A percentile compares a stretch with the other conserved stretches of the same genome.
Evolutionary conservation across 768 basidiomycete genomes (phyloP).

Genomic region (Kwoniella europaea): DNA sequence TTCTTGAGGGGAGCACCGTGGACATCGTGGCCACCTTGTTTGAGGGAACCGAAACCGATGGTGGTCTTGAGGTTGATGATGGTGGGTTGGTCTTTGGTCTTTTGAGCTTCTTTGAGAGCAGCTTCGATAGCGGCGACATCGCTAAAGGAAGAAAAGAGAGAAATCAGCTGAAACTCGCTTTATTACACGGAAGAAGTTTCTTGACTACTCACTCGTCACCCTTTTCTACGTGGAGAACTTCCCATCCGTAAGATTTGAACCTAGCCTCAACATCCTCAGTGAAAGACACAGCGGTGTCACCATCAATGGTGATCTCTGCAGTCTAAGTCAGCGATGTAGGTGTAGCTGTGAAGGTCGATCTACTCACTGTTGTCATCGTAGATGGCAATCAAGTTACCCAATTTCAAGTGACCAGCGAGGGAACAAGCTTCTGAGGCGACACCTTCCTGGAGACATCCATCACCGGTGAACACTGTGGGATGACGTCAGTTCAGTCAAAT

Average conservation of each 20-base stretch:
- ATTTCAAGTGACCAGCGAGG: conserved; percentile 88
- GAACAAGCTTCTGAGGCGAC: conserved; percentile 90
- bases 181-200: not conserved
- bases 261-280: conserved; percentile 90
- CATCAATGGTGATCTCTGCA: conserved; percentile 92
- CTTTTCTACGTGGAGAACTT: conserved; percentile 80
- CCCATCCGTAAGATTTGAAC: conserved; percentile 91
- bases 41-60: conserved; percentile 91
- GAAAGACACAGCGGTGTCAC: conserved; percentile 87
- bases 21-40: conserved; percentile 90
- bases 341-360: not conserved
- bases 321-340: conserved; percentile 1
- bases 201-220: conserved; percentile 69
- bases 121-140: conserved; percentile 77
- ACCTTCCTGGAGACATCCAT: conserved; percentile 97
- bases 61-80: conserved; percentile 84
- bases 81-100: conserved; percentile 80
- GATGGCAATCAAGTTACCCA: conserved; percentile 89
- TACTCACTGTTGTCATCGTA: conserved; percentile 93
- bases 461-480: conserved; percentile 73
- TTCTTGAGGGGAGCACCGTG: conserved; percentile 84
- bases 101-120: conserved; percentile 77
- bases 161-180: conserved; percentile 1
- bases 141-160: conserved; percentile 57
- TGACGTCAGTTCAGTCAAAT: conserved; percentile 51